These are phyloP conservation scores for Vigna reflexopilosa DNA, from an alignment of 306 rosid species.

Conservation along the genomic window DNA sequence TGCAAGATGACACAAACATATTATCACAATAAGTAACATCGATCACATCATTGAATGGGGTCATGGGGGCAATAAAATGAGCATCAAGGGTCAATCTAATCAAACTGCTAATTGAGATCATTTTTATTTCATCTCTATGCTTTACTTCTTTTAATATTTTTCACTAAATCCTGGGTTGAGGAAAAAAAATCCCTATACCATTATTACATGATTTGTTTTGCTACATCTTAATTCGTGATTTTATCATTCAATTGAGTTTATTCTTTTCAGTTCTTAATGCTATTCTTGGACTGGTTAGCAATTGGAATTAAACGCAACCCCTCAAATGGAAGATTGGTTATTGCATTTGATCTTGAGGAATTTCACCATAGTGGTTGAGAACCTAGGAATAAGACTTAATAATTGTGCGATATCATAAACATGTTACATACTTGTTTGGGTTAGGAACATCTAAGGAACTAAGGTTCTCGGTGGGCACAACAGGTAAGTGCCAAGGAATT, in stretches of 20 bases:
- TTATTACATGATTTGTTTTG: neutral
- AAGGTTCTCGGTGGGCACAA: neutral
- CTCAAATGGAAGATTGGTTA: neutral
- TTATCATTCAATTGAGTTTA: neutral
- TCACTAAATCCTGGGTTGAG: neutral
- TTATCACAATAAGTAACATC: constrained; percentile 27
- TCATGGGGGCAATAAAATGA: constrained; percentile 1
- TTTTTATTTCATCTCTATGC: neutral
- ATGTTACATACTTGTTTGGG: neutral
- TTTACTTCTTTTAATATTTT: neutral
- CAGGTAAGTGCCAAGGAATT: neutral
- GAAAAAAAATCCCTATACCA: neutral
- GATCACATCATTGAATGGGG: constrained; percentile 18
- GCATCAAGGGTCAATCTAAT: neutral
- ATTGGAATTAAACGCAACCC: neutral
- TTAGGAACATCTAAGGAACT: neutral
- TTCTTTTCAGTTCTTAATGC: neutral
- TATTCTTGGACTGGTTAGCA: neutral
- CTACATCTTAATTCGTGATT: neutral
- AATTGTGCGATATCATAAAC: neutral
- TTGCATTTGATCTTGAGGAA: neutral
- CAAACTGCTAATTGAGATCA: neutral
- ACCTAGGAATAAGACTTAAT: neutral
- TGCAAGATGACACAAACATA: constrained; percentile 52
- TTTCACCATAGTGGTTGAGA: neutral